A percentile compares a stretch with the other conserved stretches of the same genome.
Evolutionary conservation across 2,329 filamentous ascomycete genomes (phyloP).

Genomic region (Colletotrichum simmondsii): DNA sequence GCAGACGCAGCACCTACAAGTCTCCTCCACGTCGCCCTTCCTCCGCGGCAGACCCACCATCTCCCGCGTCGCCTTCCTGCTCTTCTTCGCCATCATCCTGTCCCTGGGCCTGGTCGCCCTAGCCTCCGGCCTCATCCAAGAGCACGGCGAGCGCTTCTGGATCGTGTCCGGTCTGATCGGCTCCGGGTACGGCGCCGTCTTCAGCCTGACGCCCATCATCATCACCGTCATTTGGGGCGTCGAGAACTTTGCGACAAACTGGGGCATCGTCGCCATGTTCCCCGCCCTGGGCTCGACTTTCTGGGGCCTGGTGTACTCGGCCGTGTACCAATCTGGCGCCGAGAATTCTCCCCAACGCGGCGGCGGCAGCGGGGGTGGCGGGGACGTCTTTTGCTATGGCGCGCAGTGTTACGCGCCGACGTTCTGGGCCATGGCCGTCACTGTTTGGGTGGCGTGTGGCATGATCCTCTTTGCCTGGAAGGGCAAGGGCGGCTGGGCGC

Average conservation of each 20-base stretch:
- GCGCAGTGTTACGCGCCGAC: slow-evolving; percentile 81
- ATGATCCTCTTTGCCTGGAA: slow-evolving; percentile 86
- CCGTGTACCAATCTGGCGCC: slow-evolving; percentile 78
- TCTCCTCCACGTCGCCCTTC: slow-evolving; percentile 42
- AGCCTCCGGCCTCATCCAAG: slow-evolving; percentile 79
- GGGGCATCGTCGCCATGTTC: slow-evolving; percentile 93
- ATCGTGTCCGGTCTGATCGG: slow-evolving; percentile 86
- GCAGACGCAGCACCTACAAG: slow-evolving; percentile 67
- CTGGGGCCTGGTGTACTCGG: slow-evolving; percentile 91
- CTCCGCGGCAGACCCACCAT: slow-evolving; percentile 61
- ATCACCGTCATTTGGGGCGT: slow-evolving; percentile 98
- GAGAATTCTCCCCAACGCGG: slow-evolving; percentile 48
- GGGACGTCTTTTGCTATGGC: slow-evolving; percentile 80
- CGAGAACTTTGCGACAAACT: slow-evolving; percentile 98
- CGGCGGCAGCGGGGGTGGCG: slow-evolving; percentile 46
- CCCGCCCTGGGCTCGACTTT: slow-evolving; percentile 88
- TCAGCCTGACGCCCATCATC: slow-evolving; percentile 89
- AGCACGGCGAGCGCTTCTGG: slow-evolving; percentile 84
- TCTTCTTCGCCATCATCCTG: slow-evolving; percentile 79
- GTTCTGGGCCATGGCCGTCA: slow-evolving; percentile 87
- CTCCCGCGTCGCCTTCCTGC: slow-evolving; percentile 83
- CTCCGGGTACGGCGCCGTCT: slow-evolving; percentile 91
- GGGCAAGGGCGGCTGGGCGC: slow-evolving; percentile 79
- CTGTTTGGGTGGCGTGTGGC: slow-evolving; percentile 80
- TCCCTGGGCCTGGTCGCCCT: slow-evolving; percentile 82